Evolutionary conservation across 352 stramenopile genomes (phyloP), one percentile per base, ranked within the genome.

Genomic region (Pythium oligandrum): DNA sequence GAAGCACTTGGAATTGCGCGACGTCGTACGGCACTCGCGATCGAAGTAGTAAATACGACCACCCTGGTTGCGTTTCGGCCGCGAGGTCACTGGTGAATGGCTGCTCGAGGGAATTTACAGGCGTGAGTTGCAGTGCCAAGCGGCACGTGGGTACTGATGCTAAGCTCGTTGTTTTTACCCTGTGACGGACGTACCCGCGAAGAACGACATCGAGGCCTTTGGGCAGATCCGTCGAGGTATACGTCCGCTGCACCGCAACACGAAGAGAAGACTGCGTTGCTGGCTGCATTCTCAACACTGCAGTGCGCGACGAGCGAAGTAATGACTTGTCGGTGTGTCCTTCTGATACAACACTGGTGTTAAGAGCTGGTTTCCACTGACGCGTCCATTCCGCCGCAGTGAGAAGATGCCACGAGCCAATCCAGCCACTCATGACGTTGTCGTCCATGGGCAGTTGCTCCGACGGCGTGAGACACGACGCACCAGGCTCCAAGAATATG

Each of bases 391-490:
- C 57, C 4, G 34, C 51, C 5, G 70, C 53, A n/a, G 67, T 69
- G 5, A 73, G 65, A 34, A 71, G 26, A 45, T 70, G 55, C 74
- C 74, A 88, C 2, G 59, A 17, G 33, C 78, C 71, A 39, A 81
- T 61, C 77, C 74, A 88, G 0, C 74, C 77, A 48, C 68, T 77
- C 12, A 85, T 52, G 30, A 62, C 39, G 10, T 76, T 47, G 0
- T 67, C 51, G 26, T 83, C 63, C 0, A 65, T 30, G 11, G 60
- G 54, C 3, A 68, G 47, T 0, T 55, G 17, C 17, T 33, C 4
- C 6, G 52, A 31, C 1, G 60, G 49, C 1, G 53, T 50, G 38
- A 59, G 69, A 26, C 76, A 87, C 11, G 76, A 74, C 4, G 30
- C 33, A 4, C 66, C 64, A 11, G 76, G 72, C 10, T 77, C 63